Evolutionary conservation across 2,329 filamentous ascomycete species (phyloP).

Genomic region (Trichoderma atroviride): DNA sequence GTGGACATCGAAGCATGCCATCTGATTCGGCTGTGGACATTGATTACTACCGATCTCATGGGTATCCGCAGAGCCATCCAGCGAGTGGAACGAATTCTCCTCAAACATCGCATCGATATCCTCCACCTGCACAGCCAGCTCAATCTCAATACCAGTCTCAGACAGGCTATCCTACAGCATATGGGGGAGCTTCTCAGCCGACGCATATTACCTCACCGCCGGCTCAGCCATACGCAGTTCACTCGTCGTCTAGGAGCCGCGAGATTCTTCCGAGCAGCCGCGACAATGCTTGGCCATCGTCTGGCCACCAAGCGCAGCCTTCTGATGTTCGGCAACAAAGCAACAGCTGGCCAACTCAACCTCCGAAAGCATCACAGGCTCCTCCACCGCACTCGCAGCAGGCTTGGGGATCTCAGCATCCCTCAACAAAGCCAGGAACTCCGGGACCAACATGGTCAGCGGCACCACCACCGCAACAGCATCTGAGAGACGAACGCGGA

Average conservation of each 20-base stretch:
- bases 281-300: constrained; percentile 42
- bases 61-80: constrained; percentile 41
- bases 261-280: constrained; percentile 38
- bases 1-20: constrained; percentile 47
- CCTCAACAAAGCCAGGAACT: constrained; percentile 40
- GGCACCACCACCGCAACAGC: constrained; percentile 39
- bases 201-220: constrained; percentile 54
- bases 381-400: constrained; percentile 39
- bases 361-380: constrained; percentile 39
- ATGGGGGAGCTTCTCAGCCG: constrained; percentile 42
- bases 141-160: constrained; percentile 49
- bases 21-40: constrained; percentile 44
- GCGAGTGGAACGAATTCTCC: constrained; percentile 49
- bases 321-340: constrained; percentile 30
- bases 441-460: constrained; percentile 40
- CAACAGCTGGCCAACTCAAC: constrained; percentile 38
- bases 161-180: constrained; percentile 47
- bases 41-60: constrained; percentile 53
- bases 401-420: constrained; percentile 40
- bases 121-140: constrained; percentile 44
- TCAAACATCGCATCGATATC: constrained; percentile 52
- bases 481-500: constrained; percentile 45
- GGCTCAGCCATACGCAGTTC: constrained; percentile 54
- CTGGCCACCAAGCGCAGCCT: constrained; percentile 32
- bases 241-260: constrained; percentile 42